Percentiles rank a stretch among this genome's conserved stretches.
phyloP scores from a whole-genome alignment of 2,329 filamentous ascomycete genomes.

The Monilinia laxa region DNA sequence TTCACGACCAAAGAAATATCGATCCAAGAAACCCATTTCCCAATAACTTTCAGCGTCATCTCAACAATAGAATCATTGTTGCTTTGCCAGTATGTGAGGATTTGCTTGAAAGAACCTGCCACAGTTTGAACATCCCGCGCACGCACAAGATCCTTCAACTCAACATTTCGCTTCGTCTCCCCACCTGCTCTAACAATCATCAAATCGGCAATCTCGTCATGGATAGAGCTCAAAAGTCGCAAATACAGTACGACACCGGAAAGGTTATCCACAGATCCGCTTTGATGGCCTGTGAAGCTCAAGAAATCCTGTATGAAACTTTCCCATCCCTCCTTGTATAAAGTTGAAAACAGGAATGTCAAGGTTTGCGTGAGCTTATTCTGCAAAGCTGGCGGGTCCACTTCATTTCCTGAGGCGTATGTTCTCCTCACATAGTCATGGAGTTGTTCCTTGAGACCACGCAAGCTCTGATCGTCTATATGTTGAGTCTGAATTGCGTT shows the following conservation, averaged over 20 bases:
- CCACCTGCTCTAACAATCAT: slow-evolving; percentile 74
- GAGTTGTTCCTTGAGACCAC: slow-evolving; percentile 76
- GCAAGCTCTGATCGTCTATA: slow-evolving; percentile 70
- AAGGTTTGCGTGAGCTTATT: slow-evolving; percentile 97
- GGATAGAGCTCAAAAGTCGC: slow-evolving; percentile 81
- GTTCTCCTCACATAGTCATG: slow-evolving; percentile 76
- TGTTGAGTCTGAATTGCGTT: slow-evolving; percentile 80
- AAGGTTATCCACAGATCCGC: slow-evolving; percentile 65
- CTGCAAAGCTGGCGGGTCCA: slow-evolving; percentile 77
- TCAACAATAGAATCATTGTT: slow-evolving; percentile 74
- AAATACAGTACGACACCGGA: slow-evolving; percentile 83
- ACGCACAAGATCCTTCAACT: slow-evolving; percentile 87
- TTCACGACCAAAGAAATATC: slow-evolving; percentile 94
- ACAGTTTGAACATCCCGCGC: slow-evolving; percentile 86
- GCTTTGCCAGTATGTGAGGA: slow-evolving; percentile 69
- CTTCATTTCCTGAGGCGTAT: slow-evolving; percentile 59
- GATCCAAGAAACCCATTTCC: slow-evolving; percentile 98
- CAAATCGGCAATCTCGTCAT: slow-evolving; percentile 96
- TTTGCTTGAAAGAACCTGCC: slow-evolving; percentile 85
- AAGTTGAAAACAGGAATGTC: slow-evolving; percentile 85
- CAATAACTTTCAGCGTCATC: slow-evolving; percentile 86
- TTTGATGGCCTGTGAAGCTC: slow-evolving; percentile 64
- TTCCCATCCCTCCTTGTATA: slow-evolving; percentile 86
- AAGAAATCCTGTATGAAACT: slow-evolving; percentile 90
- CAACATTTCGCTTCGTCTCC: slow-evolving; percentile 81